These are phyloP conservation scores for Prunus kanzakura DNA, from an alignment of 306 rosid species.

Conservation along the genomic window DNA sequence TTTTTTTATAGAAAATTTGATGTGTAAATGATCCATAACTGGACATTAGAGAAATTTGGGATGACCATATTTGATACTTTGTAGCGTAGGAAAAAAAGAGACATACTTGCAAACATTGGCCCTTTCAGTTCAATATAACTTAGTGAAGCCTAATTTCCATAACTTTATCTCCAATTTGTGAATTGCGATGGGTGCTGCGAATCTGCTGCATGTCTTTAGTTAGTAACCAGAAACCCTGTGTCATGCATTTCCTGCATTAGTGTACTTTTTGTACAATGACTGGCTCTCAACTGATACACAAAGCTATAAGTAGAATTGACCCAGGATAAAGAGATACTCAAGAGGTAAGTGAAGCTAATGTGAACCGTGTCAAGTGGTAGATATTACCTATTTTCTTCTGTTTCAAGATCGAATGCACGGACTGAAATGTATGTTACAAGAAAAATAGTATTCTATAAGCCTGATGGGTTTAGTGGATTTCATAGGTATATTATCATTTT, in stretches of 20 bases:
- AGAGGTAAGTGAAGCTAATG: neutral
- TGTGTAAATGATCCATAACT: neutral
- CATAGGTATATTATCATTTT: neutral
- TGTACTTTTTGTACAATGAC: neutral
- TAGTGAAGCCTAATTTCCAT: neutral
- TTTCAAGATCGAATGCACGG: neutral
- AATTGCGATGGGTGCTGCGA: neutral
- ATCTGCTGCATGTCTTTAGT: neutral
- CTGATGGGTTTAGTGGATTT: neutral
- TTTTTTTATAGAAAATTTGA: neutral
- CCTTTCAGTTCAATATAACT: neutral
- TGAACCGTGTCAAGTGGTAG: neutral
- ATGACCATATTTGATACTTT: neutral
- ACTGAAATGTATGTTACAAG: neutral
- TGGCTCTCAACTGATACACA: neutral
- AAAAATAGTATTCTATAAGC: neutral
- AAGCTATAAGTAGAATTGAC: neutral
- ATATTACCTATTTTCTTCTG: neutral
- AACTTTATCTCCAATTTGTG: neutral
- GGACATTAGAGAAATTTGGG: constrained; percentile 1
- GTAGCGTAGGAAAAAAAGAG: neutral
- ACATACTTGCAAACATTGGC: neutral
- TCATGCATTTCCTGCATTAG: neutral
- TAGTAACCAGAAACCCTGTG: neutral
- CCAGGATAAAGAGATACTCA: neutral